Percentiles rank a stretch among this genome's conserved stretches.
phyloP scores from a whole-genome alignment of 768 basidiomycete genomes.

The Flagelloscypha sp. region DNA sequence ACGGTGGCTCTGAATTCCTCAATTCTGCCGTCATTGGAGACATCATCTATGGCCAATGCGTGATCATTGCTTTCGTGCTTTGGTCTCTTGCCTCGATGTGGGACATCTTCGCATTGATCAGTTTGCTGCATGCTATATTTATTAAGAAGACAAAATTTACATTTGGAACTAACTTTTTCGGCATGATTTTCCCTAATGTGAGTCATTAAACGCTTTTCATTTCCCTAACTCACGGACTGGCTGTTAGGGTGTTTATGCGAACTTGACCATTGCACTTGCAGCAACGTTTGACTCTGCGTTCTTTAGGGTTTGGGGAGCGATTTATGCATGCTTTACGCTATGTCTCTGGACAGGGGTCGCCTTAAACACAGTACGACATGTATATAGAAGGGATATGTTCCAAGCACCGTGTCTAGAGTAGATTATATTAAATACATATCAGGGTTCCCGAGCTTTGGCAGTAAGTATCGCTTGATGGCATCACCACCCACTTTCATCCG shows the following conservation, averaged over 20 bases:
- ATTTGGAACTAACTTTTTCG: constrained; percentile 59
- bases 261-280: constrained; percentile 48
- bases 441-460: too few species aligned
- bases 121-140: constrained; percentile 33
- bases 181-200: constrained; percentile 65
- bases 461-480: too few species aligned
- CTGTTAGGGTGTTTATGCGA: constrained; percentile 56
- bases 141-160: constrained; percentile 32
- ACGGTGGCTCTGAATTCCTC: constrained; percentile 28
- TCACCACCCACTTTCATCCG: too few species aligned
- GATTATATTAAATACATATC: too few species aligned
- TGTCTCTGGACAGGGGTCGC: constrained; percentile 46
- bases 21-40: constrained; percentile 24
- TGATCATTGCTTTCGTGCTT: constrained; percentile 41
- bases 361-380: constrained; percentile 27
- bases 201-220: constrained; percentile 12
- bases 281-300: constrained; percentile 41
- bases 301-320: constrained; percentile 50
- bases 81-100: constrained; percentile 63
- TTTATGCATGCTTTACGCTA: constrained; percentile 43
- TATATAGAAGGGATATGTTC: constrained; percentile 31
- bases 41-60: constrained; percentile 36
- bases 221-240: background rate
- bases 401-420: constrained; percentile 33
- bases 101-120: constrained; percentile 48